Percentiles rank a stretch among this genome's conserved stretches.
Evolutionary conservation across 2,329 filamentous ascomycete species (phyloP).

Genomic region (Penicillium hesseltinei): DNA sequence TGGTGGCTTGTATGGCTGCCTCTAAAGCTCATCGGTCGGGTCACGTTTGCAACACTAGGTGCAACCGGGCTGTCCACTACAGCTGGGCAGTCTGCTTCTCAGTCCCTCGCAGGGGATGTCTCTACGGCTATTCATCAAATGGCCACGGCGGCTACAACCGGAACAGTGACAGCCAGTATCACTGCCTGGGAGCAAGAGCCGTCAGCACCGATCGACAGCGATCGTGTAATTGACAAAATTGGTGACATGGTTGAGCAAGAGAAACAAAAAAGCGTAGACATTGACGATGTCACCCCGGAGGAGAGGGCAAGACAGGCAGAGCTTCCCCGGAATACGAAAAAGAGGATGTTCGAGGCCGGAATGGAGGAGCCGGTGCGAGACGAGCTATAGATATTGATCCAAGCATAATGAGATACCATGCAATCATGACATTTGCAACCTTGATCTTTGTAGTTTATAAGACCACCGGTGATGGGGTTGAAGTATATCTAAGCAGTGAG

Average conservation of each 20-base stretch:
- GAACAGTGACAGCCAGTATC: conserved; percentile 12
- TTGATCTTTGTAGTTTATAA: background rate
- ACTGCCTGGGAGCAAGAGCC: conserved; percentile 24
- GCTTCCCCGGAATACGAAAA: conserved; percentile 47
- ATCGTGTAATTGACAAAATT: conserved; percentile 44
- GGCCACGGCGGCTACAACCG: conserved; percentile 19
- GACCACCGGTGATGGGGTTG: background rate
- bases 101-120: conserved; percentile 19
- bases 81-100: conserved; percentile 25
- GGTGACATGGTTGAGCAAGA: conserved; percentile 39
- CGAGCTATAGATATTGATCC: conserved; percentile 33
- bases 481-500: background rate
- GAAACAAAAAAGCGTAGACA: conserved; percentile 26
- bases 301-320: conserved; percentile 38
- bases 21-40: conserved; percentile 63
- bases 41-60: conserved; percentile 56
- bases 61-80: conserved; percentile 46
- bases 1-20: conserved; percentile 90
- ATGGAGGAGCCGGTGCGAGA: conserved; percentile 34
- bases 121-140: conserved; percentile 23
- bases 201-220: conserved; percentile 23
- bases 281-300: conserved; percentile 38
- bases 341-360: conserved; percentile 48
- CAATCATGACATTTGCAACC: background rate
- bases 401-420: conserved; percentile 15